Evolutionary conservation across 352 stramenopile genomes (phyloP).

Genomic region (Thraustotheca clavata): DNA sequence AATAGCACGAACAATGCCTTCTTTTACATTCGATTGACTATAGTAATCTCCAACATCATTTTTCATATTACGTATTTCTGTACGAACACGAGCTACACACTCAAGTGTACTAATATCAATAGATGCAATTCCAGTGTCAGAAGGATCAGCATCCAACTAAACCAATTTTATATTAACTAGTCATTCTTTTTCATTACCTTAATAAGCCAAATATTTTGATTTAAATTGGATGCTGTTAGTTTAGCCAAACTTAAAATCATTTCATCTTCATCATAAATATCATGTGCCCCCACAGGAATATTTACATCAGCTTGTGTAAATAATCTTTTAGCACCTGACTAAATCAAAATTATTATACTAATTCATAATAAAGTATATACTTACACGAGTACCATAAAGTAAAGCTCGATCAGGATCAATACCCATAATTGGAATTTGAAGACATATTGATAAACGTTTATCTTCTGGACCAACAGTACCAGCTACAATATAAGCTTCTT

Average conservation of each 20-base stretch:
- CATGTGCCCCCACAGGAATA: slow-evolving; percentile 75
- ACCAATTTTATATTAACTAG: neutral
- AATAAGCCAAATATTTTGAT: slow-evolving; percentile 68
- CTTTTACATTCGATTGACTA: slow-evolving; percentile 50
- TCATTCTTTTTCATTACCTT: slow-evolving; percentile 22
- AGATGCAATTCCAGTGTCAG: slow-evolving; percentile 45
- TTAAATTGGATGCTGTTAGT: slow-evolving; percentile 75
- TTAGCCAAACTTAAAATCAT: slow-evolving; percentile 74
- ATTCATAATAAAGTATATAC: neutral
- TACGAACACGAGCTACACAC: slow-evolving; percentile 48
- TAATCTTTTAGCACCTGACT: slow-evolving; percentile 69
- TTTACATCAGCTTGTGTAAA: slow-evolving; percentile 83
- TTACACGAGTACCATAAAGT: slow-evolving; percentile 42
- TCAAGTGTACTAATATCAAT: slow-evolving; percentile 58
- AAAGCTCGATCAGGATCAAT: slow-evolving; percentile 35
- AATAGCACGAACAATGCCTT: slow-evolving; percentile 44
- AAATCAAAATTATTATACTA: neutral
- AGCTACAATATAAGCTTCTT: slow-evolving; percentile 72
- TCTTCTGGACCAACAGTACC: slow-evolving; percentile 70
- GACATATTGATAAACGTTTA: slow-evolving; percentile 57
- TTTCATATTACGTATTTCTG: slow-evolving; percentile 37
- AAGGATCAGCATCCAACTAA: slow-evolving; percentile 64
- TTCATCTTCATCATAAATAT: slow-evolving; percentile 86
- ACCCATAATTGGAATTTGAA: slow-evolving; percentile 73
- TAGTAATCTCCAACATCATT: slow-evolving; percentile 44